A percentile compares a stretch with the other conserved stretches of the same genome.
These are phyloP conservation scores for Linnemannia schmuckeri DNA, from an alignment of 192 early-diverging fungal genomes.

Conservation along the genomic window DNA sequence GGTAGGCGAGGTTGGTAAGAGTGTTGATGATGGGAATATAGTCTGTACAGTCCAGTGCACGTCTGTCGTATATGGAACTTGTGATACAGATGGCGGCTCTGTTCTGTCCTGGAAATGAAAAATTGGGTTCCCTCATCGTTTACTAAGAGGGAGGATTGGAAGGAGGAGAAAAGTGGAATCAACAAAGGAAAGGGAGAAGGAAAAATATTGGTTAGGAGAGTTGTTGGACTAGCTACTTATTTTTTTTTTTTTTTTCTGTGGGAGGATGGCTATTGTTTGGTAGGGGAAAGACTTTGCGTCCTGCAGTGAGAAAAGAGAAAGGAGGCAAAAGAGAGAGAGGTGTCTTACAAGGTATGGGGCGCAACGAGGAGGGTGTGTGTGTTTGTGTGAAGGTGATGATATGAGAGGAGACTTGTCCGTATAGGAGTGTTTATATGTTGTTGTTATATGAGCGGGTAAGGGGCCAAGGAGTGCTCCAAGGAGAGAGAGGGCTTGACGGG, in stretches of 20 bases:
- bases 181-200: conserved; percentile 8
- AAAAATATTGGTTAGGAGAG: background rate
- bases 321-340: background rate
- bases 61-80: conserved; percentile 89
- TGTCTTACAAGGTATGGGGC: conserved; percentile 4
- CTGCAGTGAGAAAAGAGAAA: background rate
- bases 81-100: conserved; percentile 85
- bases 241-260: background rate
- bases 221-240: too few species aligned
- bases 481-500: background rate
- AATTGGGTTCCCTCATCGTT: conserved; percentile 86
- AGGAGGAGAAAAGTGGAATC: conserved; percentile 27
- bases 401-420: background rate
- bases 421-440: background rate
- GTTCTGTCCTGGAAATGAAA: conserved; percentile 82
- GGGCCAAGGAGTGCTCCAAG: background rate
- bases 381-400: background rate
- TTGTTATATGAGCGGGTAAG: background rate
- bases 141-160: conserved; percentile 24
- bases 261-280: background rate
- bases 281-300: background rate
- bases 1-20: conserved; percentile 88
- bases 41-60: conserved; percentile 94
- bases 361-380: background rate
- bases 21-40: conserved; percentile 89